Evolutionary conservation across 768 basidiomycete species (phyloP).

Genomic region (Infundibulicybe gibba): DNA sequence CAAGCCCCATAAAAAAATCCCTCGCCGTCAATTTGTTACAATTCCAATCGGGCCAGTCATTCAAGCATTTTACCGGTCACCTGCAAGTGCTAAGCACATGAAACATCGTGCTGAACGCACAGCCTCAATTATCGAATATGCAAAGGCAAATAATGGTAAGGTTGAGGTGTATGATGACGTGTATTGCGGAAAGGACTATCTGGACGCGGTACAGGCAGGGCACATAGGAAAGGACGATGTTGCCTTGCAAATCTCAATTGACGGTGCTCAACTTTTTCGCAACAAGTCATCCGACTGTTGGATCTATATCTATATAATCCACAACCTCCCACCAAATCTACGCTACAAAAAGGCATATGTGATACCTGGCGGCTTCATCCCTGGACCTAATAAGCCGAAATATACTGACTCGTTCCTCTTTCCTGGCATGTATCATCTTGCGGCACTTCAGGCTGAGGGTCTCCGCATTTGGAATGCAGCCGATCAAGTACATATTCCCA

Average conservation of each 20-base stretch:
- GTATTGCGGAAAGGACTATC: constrained; percentile 13
- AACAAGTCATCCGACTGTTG: constrained; percentile 18
- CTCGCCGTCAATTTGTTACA: constrained; percentile 4
- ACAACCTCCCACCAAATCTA: constrained; percentile 14
- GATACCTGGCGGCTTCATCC: constrained; percentile 22
- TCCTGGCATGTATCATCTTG: constrained; percentile 18
- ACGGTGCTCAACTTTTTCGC: constrained; percentile 28
- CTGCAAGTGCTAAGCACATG: background rate
- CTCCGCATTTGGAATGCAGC: constrained; percentile 21
- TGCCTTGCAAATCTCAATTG: constrained; percentile 23
- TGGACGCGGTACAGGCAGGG: constrained; percentile 13
- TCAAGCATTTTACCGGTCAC: background rate
- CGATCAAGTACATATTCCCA: background rate
- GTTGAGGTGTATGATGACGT: constrained; percentile 2
- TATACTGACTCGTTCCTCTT: constrained; percentile 23
- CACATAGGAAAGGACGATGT: constrained; percentile 16
- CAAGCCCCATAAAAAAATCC: background rate
- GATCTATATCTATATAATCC: constrained; percentile 24
- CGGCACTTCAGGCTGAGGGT: constrained; percentile 18
- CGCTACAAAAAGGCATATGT: constrained; percentile 25
- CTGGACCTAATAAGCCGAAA: constrained; percentile 27
- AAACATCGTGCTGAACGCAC: background rate
- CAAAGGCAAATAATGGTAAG: background rate
- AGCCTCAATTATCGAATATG: background rate
- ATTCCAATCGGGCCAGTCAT: constrained; percentile 4